phyloP scores from a whole-genome alignment of 1,284 basidiomycete species.

The Melampsora americana region DNA sequence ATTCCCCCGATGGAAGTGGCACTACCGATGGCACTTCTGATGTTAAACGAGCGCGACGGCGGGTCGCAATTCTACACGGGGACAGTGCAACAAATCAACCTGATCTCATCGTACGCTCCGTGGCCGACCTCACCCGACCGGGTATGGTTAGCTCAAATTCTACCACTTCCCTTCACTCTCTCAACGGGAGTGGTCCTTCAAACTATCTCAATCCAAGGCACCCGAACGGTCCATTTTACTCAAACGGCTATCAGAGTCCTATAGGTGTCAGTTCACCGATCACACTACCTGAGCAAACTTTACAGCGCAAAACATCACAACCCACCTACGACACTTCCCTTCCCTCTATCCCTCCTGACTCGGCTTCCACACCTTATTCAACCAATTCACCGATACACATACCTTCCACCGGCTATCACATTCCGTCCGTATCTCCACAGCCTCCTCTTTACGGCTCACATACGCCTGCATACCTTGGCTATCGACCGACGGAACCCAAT shows the following conservation, averaged over 20 bases:
- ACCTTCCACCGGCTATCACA: conserved; percentile 64
- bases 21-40: conserved; percentile 10
- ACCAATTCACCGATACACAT: conserved; percentile 47
- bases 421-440: conserved; percentile 68
- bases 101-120: conserved; percentile 18
- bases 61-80: conserved; percentile 22
- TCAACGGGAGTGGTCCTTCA: conserved; percentile 40
- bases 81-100: background rate
- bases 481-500: conserved; percentile 10
- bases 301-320: conserved; percentile 38
- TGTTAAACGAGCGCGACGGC: conserved; percentile 39
- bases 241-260: conserved; percentile 25
- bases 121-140: conserved; percentile 33
- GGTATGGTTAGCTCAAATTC: background rate
- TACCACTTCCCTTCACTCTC: background rate
- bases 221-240: conserved; percentile 30
- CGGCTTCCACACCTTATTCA: conserved; percentile 30
- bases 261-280: conserved; percentile 10
- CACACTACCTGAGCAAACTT: conserved; percentile 32
- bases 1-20: conserved; percentile 1
- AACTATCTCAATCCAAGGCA: conserved; percentile 47
- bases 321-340: conserved; percentile 27
- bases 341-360: conserved; percentile 14
- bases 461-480: background rate
- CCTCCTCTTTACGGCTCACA: conserved; percentile 62